Evolutionary conservation across 345 rosid genomes (phyloP).

Genomic region (Syzygium oleosum): DNA sequence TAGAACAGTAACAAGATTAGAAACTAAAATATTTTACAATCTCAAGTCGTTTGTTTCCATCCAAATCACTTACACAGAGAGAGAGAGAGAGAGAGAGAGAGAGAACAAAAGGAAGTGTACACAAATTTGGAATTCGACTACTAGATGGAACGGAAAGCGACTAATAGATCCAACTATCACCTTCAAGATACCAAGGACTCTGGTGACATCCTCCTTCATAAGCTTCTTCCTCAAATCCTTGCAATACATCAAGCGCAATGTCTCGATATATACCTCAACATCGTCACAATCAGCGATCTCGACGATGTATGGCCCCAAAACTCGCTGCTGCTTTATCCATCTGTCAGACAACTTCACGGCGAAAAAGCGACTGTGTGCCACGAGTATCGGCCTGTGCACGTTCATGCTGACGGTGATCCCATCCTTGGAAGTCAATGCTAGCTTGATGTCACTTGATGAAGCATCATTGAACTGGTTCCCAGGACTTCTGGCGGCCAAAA

Average conservation of each 20-base stretch:
- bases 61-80: background rate
- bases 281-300: conserved; percentile 98
- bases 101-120: background rate
- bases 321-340: conserved; percentile 44
- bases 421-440: conserved; percentile 83
- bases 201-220: conserved; percentile 79
- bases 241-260: conserved; percentile 85
- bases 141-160: background rate
- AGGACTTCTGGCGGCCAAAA: conserved; percentile 54
- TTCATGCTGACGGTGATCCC: conserved; percentile 65
- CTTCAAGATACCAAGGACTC: conserved; percentile 92
- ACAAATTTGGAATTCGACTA: background rate
- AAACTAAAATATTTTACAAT: background rate
- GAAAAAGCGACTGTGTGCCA: conserved; percentile 88
- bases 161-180: conserved; percentile 4
- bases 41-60: background rate
- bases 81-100: background rate
- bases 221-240: conserved; percentile 87
- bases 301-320: conserved; percentile 50
- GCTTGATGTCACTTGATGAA: conserved; percentile 63
- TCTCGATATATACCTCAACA: conserved; percentile 94
- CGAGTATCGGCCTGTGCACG: conserved; percentile 81
- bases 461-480: conserved; percentile 67
- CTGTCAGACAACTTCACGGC: conserved; percentile 73
- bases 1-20: conserved; percentile 1